Conservation (phyloP, 2,329 filamentous ascomycete genomes). For the Lomentospora prolificans region DNA sequence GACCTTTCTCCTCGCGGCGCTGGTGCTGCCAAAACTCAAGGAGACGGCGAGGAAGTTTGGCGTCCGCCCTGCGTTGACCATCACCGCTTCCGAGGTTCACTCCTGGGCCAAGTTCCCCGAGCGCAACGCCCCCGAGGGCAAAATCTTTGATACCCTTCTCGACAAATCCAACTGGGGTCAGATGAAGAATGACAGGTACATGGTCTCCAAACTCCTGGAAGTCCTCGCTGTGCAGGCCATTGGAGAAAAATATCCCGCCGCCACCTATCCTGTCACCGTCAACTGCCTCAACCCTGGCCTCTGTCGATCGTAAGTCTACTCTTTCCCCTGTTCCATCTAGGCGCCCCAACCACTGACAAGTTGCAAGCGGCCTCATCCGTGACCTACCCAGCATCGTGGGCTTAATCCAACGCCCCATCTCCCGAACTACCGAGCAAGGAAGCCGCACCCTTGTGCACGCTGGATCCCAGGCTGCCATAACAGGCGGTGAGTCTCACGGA, state of each 20-base stretch:
- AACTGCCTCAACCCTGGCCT: conserved; percentile 31
- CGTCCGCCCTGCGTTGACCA: not conserved
- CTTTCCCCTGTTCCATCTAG: too few relatives aligned
- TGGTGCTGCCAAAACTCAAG: conserved; percentile 29
- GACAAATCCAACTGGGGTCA: conserved; percentile 12
- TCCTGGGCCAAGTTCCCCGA: conserved; percentile 9
- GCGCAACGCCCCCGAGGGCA: not conserved
- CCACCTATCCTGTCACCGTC: conserved; percentile 22
- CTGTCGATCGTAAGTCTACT: conserved; percentile 21
- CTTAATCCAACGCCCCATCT: not conserved
- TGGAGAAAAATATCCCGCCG: conserved; percentile 14
- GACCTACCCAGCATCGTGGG: not conserved
- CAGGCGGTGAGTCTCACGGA: conserved; percentile 30
- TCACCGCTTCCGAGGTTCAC: conserved; percentile 11
- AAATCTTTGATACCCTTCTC: conserved; percentile 20
- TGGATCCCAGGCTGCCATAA: conserved; percentile 24
- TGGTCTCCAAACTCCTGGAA: conserved; percentile 22
- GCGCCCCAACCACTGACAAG: too few relatives aligned
- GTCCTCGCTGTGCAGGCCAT: conserved; percentile 22
- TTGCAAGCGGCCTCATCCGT: too few relatives aligned
- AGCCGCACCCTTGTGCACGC: conserved; percentile 28
- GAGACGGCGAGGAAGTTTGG: not conserved
- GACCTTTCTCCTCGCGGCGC: conserved; percentile 32
- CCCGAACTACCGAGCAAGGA: conserved; percentile 27
- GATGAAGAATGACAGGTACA: conserved; percentile 16